Evolutionary conservation across 345 rosid species (phyloP).

Genomic region (Corymbia maculata): DNA sequence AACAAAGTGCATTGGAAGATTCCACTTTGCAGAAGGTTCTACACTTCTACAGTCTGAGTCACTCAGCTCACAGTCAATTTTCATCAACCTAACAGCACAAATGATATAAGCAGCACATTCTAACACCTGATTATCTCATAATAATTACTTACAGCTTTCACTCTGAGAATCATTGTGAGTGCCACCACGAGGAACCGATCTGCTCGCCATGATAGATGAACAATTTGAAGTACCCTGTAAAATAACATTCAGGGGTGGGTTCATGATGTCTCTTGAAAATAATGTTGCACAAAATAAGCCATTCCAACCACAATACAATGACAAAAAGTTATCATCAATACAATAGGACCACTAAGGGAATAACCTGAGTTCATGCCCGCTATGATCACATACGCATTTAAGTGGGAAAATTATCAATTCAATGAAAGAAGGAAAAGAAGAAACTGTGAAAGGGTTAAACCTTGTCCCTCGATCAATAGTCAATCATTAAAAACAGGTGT

Average conservation of each 20-base stretch:
- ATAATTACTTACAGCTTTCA: constrained; percentile 3
- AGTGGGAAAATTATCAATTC: background rate
- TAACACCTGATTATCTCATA: background rate
- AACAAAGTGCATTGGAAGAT: background rate
- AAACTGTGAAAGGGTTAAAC: background rate
- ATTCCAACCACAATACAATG: background rate
- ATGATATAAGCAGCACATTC: background rate
- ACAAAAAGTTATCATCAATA: background rate
- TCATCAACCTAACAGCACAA: background rate
- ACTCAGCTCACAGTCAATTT: background rate
- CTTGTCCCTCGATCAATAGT: background rate
- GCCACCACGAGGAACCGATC: constrained; percentile 8
- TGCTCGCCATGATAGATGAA: constrained; percentile 3
- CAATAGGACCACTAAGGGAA: background rate
- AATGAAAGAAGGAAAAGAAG: background rate
- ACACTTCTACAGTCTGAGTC: background rate
- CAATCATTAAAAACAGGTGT: background rate
- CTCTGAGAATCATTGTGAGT: constrained; percentile 11
- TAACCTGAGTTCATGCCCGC: background rate
- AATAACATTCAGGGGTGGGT: background rate
- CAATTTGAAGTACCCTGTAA: constrained; percentile 2
- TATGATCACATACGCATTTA: background rate
- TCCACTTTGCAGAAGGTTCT: background rate
- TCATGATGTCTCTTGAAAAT: background rate
- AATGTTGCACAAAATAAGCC: background rate